A percentile compares a stretch with the other conserved stretches of the same genome.
These are phyloP conservation scores for Naematelia encephala DNA, from an alignment of 768 basidiomycete genomes.

Conservation along the genomic window DNA sequence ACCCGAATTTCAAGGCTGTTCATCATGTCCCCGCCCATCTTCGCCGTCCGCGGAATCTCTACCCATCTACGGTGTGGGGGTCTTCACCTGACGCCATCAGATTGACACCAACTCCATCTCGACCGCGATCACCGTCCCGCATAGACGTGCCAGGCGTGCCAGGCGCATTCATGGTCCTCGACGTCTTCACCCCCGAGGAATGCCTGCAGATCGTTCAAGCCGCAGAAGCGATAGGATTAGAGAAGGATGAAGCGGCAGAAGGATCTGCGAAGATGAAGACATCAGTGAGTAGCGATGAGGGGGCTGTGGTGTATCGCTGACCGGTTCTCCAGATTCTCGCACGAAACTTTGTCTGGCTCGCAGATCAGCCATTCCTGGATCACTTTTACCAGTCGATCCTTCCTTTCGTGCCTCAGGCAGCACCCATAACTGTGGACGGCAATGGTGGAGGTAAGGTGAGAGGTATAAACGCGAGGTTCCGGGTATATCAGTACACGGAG, in stretches of 20 bases:
- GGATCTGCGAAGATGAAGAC: constrained; percentile 56
- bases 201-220: constrained; percentile 55
- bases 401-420: constrained; percentile 53
- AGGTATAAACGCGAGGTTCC: constrained; percentile 58
- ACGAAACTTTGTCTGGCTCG: constrained; percentile 60
- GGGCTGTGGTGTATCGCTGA: not conserved
- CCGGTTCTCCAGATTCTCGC: constrained; percentile 48
- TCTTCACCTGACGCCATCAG: constrained; percentile 49
- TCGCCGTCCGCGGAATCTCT: constrained; percentile 59
- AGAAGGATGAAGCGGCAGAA: constrained; percentile 58
- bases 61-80: constrained; percentile 57
- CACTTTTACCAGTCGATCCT: constrained; percentile 54
- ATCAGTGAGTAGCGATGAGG: constrained; percentile 51
- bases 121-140: constrained; percentile 46
- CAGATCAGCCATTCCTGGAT: constrained; percentile 55
- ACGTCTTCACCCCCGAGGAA: constrained; percentile 55
- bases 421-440: constrained; percentile 37
- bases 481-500: constrained; percentile 58
- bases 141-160: constrained; percentile 56
- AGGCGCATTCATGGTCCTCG: constrained; percentile 56
- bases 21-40: constrained; percentile 55
- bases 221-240: constrained; percentile 56
- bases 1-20: constrained; percentile 38
- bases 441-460: constrained; percentile 52
- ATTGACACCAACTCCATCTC: constrained; percentile 48